Evolutionary conservation across 371 early-diverging fungal genomes (phyloP).

Genomic region (Capillidium heterosporum): DNA sequence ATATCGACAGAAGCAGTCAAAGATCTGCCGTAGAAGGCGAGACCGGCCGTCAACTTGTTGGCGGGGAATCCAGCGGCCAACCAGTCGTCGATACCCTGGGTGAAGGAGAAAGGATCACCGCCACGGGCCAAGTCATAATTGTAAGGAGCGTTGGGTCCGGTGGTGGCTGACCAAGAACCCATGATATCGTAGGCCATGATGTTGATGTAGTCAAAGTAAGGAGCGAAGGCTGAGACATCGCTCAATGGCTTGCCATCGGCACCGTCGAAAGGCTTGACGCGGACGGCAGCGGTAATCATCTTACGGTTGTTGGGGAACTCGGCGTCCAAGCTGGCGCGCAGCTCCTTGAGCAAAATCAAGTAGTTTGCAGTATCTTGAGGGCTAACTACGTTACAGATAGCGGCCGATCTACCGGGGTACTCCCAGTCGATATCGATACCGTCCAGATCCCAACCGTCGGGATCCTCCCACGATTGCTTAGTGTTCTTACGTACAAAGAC

Average conservation of each 20-base stretch:
- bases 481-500: slow-evolving; percentile 6
- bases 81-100: slow-evolving; percentile 21
- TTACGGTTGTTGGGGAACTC: slow-evolving; percentile 31
- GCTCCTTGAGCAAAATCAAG: slow-evolving; percentile 29
- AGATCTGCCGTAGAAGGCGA: slow-evolving; percentile 47
- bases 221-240: slow-evolving; percentile 33
- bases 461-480: slow-evolving; percentile 4
- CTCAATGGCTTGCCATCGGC: slow-evolving; percentile 23
- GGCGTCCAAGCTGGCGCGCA: slow-evolving; percentile 35
- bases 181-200: slow-evolving; percentile 38
- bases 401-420: slow-evolving; percentile 50
- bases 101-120: slow-evolving; percentile 18
- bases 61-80: slow-evolving; percentile 32
- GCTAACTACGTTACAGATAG: slow-evolving; percentile 39
- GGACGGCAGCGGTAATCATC: slow-evolving; percentile 32
- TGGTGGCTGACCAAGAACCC: slow-evolving; percentile 29
- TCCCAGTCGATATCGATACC: slow-evolving; percentile 49
- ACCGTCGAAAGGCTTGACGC: slow-evolving; percentile 36
- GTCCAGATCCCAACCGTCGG: slow-evolving; percentile 20
- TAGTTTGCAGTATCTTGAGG: slow-evolving; percentile 34
- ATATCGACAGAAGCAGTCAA: slow-evolving; percentile 27
- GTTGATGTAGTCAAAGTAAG: slow-evolving; percentile 41
- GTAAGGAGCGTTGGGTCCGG: slow-evolving; percentile 50
- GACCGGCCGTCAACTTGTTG: slow-evolving; percentile 35
- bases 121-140: slow-evolving; percentile 13